These are phyloP conservation scores for Diutina siamensis DNA, from an alignment of 1,139 yeast genomes.

Conservation along the genomic window DNA sequence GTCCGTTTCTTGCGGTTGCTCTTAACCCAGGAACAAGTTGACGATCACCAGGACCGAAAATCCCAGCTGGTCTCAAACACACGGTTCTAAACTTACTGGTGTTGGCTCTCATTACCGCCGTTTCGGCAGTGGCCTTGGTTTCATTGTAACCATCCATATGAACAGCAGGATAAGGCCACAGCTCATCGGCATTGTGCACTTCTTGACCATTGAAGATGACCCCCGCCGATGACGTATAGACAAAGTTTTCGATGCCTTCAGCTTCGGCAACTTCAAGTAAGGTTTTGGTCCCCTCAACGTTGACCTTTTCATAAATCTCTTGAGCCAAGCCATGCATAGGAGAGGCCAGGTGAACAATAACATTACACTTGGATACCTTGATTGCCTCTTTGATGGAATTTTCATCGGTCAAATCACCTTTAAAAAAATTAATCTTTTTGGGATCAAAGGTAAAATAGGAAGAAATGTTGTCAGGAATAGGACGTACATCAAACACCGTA, in stretches of 20 bases:
- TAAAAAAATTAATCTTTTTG: conserved; percentile 42
- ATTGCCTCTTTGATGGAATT: conserved; percentile 62
- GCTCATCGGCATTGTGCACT: conserved; percentile 81
- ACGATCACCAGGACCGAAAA: conserved; percentile 97
- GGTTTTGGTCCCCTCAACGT: conserved; percentile 79
- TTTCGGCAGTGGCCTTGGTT: conserved; percentile 89
- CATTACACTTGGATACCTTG: conserved; percentile 46
- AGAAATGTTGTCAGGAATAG: conserved; percentile 61
- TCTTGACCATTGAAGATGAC: conserved; percentile 93
- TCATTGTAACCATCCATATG: conserved; percentile 97
- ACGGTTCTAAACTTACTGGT: conserved; percentile 47
- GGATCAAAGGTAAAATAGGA: conserved; percentile 66
- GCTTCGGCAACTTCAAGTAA: conserved; percentile 55
- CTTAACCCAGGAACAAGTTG: conserved; percentile 92
- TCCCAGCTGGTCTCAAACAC: conserved; percentile 93
- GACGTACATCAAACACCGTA: conserved; percentile 85
- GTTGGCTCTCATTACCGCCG: conserved; percentile 63
- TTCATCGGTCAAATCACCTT: conserved; percentile 77
- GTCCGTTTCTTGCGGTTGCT: conserved; percentile 72
- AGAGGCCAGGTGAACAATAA: conserved; percentile 91
- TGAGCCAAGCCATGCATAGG: conserved; percentile 85
- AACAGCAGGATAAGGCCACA: conserved; percentile 81
- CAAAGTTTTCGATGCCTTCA: conserved; percentile 52
- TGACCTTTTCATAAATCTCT: conserved; percentile 76
- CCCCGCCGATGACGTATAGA: conserved; percentile 95